phyloP scores from a whole-genome alignment of 805 yeast species.

The Teunomyces gatunensis region DNA sequence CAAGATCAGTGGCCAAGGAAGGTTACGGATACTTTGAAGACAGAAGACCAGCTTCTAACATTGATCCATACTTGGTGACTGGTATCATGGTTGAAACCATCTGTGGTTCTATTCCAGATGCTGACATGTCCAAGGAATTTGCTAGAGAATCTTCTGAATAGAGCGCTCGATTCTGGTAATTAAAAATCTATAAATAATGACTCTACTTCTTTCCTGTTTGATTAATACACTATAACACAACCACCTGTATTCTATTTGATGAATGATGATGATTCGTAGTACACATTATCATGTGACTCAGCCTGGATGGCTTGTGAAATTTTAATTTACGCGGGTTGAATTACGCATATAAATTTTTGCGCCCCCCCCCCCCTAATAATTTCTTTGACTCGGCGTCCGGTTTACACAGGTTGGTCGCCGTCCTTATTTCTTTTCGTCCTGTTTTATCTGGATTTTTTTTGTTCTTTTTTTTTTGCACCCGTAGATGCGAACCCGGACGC shows the following conservation, averaged over 20 bases:
- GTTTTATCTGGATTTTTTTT: neutral
- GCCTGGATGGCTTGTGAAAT: too few species aligned
- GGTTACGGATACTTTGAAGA: conserved; percentile 99
- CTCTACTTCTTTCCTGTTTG: conserved; percentile 1
- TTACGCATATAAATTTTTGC: neutral
- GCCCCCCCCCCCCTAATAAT: neutral
- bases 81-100: conserved; percentile 98
- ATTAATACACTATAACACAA: neutral
- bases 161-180: conserved; percentile 3
- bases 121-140: conserved; percentile 89
- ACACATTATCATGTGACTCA: too few species aligned
- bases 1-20: conserved; percentile 97
- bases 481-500: neutral
- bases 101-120: conserved; percentile 91
- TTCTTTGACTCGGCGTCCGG: neutral
- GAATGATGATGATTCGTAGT: too few species aligned
- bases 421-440: neutral
- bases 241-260: neutral
- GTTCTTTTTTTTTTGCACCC: neutral
- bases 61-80: conserved; percentile 97
- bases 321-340: too few species aligned
- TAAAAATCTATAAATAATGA: conserved; percentile 3
- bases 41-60: conserved; percentile 99
- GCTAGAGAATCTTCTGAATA: conserved; percentile 61
- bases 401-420: neutral